Evolutionary conservation across 2,329 filamentous ascomycete species (phyloP), one percentile per base, ranked within the genome.

Genomic region (Hyphodiscus sp.): DNA sequence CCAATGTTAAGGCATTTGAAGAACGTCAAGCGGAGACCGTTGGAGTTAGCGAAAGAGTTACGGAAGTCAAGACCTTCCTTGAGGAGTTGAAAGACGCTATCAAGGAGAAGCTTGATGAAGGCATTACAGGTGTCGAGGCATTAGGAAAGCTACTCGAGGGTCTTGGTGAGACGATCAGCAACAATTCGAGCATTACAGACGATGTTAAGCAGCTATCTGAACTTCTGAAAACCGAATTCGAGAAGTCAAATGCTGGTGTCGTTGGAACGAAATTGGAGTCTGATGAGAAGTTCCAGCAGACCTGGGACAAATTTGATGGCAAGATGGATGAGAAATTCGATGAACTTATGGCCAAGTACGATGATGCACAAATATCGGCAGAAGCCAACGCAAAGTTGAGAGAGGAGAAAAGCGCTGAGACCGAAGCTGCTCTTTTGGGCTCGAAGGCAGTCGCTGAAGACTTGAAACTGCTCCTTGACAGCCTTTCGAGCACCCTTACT

Each of bases 391-490:
- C 84, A 47, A 83, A 85, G 59, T 79, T 85, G 33, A 82, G 83
- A 51, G 89, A 92, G 62, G 85, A 87, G 59, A 85, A 87, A 54
- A 83, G 89, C 30, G 73, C 80, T 33, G 81, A 87, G 59, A 84
- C 91, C 58, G 82, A 91, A 54, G 85, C 87, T 52, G 82, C 90
- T 4, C 75, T 95, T 8, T 76, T 83, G 16, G 81, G 78, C 56
- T 92, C 87, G 23, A 96, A 91, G 71, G 78, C 81, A 4, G 81
- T 95, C 50, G 84, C 90, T 0, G 91, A 96, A 57, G 94, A 97
- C 62, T 81, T 97, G 54, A 92, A 89, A 69, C 74, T 89, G 9
- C 82, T 95, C 1, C 85, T 96, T 53, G 91, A 95, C 62, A 91
- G 89, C 0, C 84, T 96, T 46, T 89, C 90, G 8, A 82, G 83